Evolutionary conservation across 2,329 filamentous ascomycete genomes (phyloP).

Genomic region (Cercospora brassicicola): DNA sequence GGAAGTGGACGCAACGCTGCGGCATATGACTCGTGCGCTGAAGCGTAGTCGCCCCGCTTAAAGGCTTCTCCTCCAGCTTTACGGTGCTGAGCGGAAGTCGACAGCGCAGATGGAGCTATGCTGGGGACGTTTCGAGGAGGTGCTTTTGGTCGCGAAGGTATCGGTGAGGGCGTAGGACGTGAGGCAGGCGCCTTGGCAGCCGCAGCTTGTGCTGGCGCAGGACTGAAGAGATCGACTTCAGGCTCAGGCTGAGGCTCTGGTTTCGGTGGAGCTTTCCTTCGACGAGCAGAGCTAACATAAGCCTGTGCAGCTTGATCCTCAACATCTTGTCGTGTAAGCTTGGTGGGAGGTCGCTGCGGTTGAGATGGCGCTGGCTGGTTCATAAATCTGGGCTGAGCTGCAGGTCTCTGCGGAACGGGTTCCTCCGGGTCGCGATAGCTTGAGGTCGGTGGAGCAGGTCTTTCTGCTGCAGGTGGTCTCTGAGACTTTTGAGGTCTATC

Average conservation of each 20-base stretch:
- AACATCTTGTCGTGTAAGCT: slow-evolving; percentile 69
- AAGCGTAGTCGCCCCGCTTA: slow-evolving; percentile 88
- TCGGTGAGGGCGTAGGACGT: slow-evolving; percentile 41
- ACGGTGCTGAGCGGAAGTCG: slow-evolving; percentile 75
- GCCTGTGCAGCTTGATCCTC: slow-evolving; percentile 80
- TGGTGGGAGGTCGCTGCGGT: slow-evolving; percentile 49
- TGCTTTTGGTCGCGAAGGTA: slow-evolving; percentile 48
- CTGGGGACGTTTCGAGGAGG: slow-evolving; percentile 63
- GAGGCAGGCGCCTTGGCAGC: slow-evolving; percentile 16
- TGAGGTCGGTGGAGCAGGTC: slow-evolving; percentile 17
- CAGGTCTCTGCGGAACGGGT: slow-evolving; percentile 40
- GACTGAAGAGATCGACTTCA: slow-evolving; percentile 40
- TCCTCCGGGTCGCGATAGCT: slow-evolving; percentile 37
- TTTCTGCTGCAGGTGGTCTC: slow-evolving; percentile 32
- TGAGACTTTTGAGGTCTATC: slow-evolving; percentile 52
- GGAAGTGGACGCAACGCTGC: slow-evolving; percentile 74
- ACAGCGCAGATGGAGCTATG: slow-evolving; percentile 67
- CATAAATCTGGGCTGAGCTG: slow-evolving; percentile 44
- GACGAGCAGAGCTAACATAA: slow-evolving; percentile 82
- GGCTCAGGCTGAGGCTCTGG: slow-evolving; percentile 34
- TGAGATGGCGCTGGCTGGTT: slow-evolving; percentile 43
- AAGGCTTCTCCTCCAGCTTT: slow-evolving; percentile 82
- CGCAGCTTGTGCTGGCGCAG: slow-evolving; percentile 21
- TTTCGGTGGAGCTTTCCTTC: slow-evolving; percentile 65
- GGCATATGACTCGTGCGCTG: slow-evolving; percentile 80